Base-by-base conservation (phyloP, 108 stramenopile genomes). In the Pseudonitzschia pungens region DNA sequence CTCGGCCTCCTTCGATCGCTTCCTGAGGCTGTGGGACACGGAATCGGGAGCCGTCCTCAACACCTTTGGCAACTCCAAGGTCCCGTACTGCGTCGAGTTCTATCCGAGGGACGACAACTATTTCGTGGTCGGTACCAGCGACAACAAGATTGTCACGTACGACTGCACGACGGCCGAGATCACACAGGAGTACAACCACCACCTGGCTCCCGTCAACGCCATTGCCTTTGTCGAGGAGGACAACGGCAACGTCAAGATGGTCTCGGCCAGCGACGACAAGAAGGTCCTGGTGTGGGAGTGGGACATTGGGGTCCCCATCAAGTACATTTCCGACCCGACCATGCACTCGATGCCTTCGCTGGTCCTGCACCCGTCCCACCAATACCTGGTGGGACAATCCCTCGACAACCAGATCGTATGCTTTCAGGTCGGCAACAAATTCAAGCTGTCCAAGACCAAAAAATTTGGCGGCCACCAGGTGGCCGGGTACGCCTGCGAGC, bases 161-260 rank as follows among this genome's bases (percentile, higher is more conserved):
- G 94, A 99, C 79, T 75, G 84, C 62, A 92, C 84, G 4, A 89
- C 90, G 0, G 96, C 89, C 31, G 95, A 97, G 76, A 84, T 97
- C 54, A 96, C 97, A n/a, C 98, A 98, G 82, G 97, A 97, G 74
- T 99, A 99, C 90, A 96, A 98, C 75, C 96, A 99, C 83, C 99
- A 99, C 81, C 84, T 99, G 69, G 94, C 87, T 10, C 91, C 98
- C 14, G 97, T 98, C 31, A 99, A 98, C 83, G 89, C 98, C 16
- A 92, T 99, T 71, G 87, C 93, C 2, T 99, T 98, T 74, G 89
- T 96, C 21, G 68, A 76, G 20, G 97, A 99, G 80, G 95, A 96
- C 74, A 71, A 90, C 59, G 94, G 82, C 36, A 48, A 32, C 28
- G 87, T 81, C 27, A 85, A 96, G 67, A 96, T 99, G 88, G 85